Base-by-base conservation (phyloP, 192 early-diverging fungal genomes). In the Backusella tarrabulga region DNA sequence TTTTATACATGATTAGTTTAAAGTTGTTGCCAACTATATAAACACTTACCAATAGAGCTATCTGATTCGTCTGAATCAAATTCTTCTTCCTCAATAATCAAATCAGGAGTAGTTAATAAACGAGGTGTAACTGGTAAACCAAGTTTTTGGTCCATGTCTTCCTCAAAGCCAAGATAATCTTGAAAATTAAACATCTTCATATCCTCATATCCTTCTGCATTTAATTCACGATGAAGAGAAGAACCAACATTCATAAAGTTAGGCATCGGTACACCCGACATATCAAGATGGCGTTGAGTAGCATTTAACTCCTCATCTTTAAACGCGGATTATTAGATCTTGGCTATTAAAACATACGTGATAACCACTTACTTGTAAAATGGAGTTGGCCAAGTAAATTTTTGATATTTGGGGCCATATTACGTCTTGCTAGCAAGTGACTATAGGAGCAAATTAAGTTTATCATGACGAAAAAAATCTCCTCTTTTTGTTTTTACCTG, bases 301-400 rank as follows among this genome's bases (percentile, higher is more conserved):
- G 88, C 87, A 68, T 85, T 86, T 38, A 96, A 85, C 72, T 92
- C 85, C 52, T 93, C 91, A 78, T 94, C 93, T 76, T 84, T 82
- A 68, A 12, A 67, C 3, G 40, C 19, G 2, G 5, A 23, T 23
- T 7, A 67, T 17, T 32, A 80, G 71, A 23, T 54, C 7, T 46
- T 54, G 19, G 17, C 12, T 73, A 9, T 73, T 26, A 9, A 6
- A 6, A 76, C 29, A 12, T 29, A 14, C 14, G 3, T 26, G 21
- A 29, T 63, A 17, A 17, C 38, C 21, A 87, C 66, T 76, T 87
- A 81, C 93, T 92, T 0, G 97, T 95, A 81, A 99, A 99, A 71
- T 93, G 89, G 5, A 99, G 89, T 44, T 95, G 88, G 23, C 97
- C 98, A 3, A 98, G 89, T 19, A 99, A 84, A 80, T 99, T 94